Evolutionary conservation across 306 rosid species (phyloP).

Genomic region (Fagus crenata): DNA sequence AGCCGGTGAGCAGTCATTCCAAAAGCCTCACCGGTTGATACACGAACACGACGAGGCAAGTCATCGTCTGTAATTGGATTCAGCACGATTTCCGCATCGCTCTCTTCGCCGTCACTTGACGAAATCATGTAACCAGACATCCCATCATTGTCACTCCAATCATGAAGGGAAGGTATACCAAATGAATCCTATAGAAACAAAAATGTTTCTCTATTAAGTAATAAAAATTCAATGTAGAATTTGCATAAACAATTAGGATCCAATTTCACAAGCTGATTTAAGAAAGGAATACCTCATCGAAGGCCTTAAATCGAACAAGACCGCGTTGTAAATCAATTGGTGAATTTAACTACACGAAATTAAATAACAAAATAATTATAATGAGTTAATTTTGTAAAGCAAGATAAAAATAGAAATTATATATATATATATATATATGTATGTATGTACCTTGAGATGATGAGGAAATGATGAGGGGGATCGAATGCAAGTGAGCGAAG

Average conservation of each 20-base stretch:
- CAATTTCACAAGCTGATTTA: neutral
- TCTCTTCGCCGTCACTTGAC: slow-evolving; percentile 78
- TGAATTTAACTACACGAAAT: slow-evolving; percentile 44
- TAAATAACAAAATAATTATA: neutral
- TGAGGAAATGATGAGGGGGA: slow-evolving; percentile 9
- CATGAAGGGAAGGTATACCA: slow-evolving; percentile 54
- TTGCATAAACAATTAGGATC: neutral
- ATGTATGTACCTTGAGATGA: slow-evolving; percentile 16
- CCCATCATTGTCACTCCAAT: slow-evolving; percentile 51
- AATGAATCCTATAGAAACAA: slow-evolving; percentile 53
- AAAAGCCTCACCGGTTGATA: slow-evolving; percentile 55
- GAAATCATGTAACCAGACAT: slow-evolving; percentile 39
- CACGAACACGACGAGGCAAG: slow-evolving; percentile 59
- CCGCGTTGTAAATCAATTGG: slow-evolving; percentile 26
- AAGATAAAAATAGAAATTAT: neutral
- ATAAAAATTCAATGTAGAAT: neutral
- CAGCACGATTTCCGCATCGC: slow-evolving; percentile 59
- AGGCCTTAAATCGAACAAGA: slow-evolving; percentile 39
- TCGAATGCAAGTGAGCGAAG: neutral
- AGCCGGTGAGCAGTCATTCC: slow-evolving; percentile 68
- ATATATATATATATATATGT: neutral
- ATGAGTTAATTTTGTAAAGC: neutral
- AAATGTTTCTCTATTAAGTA: neutral
- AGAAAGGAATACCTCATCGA: slow-evolving; percentile 47
- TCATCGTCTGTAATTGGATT: slow-evolving; percentile 63